Conservation (phyloP, 177 flowering plant genomes). For the Vitis hybrid region DNA sequence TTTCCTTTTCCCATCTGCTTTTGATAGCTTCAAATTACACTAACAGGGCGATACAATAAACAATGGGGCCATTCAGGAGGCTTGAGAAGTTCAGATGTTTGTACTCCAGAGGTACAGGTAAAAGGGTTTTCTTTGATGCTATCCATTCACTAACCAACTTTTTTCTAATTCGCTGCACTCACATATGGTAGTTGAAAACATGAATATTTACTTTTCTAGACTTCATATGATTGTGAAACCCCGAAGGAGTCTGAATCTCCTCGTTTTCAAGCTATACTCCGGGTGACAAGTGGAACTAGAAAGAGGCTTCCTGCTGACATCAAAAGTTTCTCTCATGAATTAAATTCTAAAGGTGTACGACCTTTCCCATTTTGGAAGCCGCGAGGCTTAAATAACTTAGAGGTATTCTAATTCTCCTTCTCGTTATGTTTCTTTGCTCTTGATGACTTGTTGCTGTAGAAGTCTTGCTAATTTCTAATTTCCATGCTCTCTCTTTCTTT, state of each 20-base stretch:
- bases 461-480: neutral
- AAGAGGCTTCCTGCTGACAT: constrained; percentile 88
- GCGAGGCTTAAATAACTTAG: constrained; percentile 80
- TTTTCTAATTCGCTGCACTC: neutral
- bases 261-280: constrained; percentile 96
- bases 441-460: neutral
- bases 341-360: constrained; percentile 96
- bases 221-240: constrained; percentile 77
- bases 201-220: constrained; percentile 33
- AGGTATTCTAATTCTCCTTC: constrained; percentile 46
- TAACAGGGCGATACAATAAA: constrained; percentile 46
- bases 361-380: constrained; percentile 99
- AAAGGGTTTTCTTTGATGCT: constrained; percentile 1
- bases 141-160: neutral
- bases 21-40: constrained; percentile 5
- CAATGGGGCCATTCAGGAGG: constrained; percentile 63
- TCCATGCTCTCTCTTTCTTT: neutral
- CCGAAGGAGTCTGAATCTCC: constrained; percentile 99
- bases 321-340: constrained; percentile 97
- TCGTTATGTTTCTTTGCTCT: neutral
- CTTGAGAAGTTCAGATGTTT: constrained; percentile 58
- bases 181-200: constrained; percentile 8
- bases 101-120: constrained; percentile 72
- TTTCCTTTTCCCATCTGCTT: neutral
- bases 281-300: constrained; percentile 94